Percentiles rank a stretch among this genome's conserved stretches.
Evolutionary conservation across 495 filamentous ascomycete genomes (phyloP).

Genomic region (Wilcoxina mikolae): DNA sequence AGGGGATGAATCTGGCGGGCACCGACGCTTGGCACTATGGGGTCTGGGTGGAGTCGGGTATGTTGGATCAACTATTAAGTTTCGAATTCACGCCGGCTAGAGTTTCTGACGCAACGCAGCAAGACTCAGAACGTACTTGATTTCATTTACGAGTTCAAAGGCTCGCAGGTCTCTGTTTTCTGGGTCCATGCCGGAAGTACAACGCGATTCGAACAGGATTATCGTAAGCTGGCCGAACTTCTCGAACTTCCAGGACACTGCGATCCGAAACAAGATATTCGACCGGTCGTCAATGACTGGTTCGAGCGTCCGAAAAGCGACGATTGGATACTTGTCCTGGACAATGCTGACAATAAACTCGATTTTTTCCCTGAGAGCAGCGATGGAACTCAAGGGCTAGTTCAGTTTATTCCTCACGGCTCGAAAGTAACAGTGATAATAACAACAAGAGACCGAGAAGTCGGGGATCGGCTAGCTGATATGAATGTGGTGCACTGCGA

Average conservation of each 20-base stretch:
- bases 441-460: slow-evolving; percentile 27
- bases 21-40: not conserved
- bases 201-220: slow-evolving; percentile 14
- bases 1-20: not conserved
- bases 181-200: slow-evolving; percentile 21
- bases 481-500: not conserved
- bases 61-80: not conserved
- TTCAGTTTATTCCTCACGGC: slow-evolving; percentile 14
- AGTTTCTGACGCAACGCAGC: not conserved
- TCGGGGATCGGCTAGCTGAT: slow-evolving; percentile 7
- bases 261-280: slow-evolving; percentile 6
- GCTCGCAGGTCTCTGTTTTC: slow-evolving; percentile 23
- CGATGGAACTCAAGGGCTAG: not conserved
- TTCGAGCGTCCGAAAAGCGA: slow-evolving; percentile 12
- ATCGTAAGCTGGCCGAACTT: slow-evolving; percentile 5
- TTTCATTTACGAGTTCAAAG: slow-evolving; percentile 28
- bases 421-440: slow-evolving; percentile 25
- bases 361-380: slow-evolving; percentile 4
- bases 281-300: slow-evolving; percentile 12
- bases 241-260: slow-evolving; percentile 9
- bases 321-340: slow-evolving; percentile 16
- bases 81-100: not conserved
- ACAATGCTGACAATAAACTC: slow-evolving; percentile 16
- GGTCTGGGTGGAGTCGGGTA: not conserved
- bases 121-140: slow-evolving; percentile 35